Percentiles rank a stretch among this genome's conserved stretches.
phyloP scores from a whole-genome alignment of 495 filamentous ascomycete genomes.

The Chaetomidium leptoderma region DNA sequence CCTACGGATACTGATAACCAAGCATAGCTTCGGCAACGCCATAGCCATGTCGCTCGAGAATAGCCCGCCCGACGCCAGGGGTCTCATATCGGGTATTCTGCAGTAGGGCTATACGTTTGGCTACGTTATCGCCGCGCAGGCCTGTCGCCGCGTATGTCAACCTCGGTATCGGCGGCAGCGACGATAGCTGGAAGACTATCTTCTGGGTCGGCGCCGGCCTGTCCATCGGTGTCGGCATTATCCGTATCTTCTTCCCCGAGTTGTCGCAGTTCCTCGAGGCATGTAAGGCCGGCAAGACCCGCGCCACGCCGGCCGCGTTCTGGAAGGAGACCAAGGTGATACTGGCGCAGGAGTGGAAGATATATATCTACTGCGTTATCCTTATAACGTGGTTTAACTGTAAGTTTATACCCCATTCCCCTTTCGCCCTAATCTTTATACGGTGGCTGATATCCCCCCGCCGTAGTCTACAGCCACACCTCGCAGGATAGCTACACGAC shows the following conservation, averaged over 20 bases:
- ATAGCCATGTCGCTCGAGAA: constrained; percentile 77
- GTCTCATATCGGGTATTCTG: constrained; percentile 71
- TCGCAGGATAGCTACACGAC: constrained; percentile 75
- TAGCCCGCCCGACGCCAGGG: constrained; percentile 64
- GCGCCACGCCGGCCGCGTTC: constrained; percentile 50
- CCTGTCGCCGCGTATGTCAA: constrained; percentile 65
- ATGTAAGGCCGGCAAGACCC: constrained; percentile 49
- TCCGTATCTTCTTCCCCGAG: constrained; percentile 65
- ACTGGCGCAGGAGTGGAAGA: constrained; percentile 63
- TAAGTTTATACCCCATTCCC: not conserved
- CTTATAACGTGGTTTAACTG: constrained; percentile 66
- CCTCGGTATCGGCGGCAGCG: constrained; percentile 56
- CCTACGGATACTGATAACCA: not conserved
- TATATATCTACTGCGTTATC: constrained; percentile 65
- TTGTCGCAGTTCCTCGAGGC: constrained; percentile 66
- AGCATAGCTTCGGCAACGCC: constrained; percentile 73
- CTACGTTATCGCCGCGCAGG: constrained; percentile 70
- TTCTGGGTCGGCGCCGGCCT: constrained; percentile 57
- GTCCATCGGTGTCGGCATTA: constrained; percentile 58
- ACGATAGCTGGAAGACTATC: constrained; percentile 58
- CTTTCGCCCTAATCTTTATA: not conserved
- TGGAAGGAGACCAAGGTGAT: constrained; percentile 61
- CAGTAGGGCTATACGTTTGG: constrained; percentile 76
- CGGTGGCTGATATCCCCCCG: too few species aligned
- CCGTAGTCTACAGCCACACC: constrained; percentile 62